These are phyloP conservation scores for Podospora australis DNA, from an alignment of 495 filamentous ascomycete genomes.

Conservation along the genomic window DNA sequence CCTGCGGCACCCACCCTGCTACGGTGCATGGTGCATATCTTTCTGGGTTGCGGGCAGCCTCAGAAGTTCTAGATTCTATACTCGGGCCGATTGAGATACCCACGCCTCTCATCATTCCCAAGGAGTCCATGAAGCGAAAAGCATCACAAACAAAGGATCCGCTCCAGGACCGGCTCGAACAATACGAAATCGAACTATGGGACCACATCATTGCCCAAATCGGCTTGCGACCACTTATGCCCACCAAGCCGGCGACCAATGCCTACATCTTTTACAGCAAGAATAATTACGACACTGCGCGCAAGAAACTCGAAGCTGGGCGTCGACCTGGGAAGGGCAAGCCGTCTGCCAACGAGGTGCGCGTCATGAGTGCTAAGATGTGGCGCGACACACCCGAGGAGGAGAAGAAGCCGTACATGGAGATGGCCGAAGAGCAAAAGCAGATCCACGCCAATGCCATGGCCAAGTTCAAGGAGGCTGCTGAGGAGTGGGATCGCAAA, in stretches of 20 bases:
- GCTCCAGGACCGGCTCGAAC: constrained; percentile 52
- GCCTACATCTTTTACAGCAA: constrained; percentile 75
- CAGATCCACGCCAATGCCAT: constrained; percentile 51
- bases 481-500: constrained; percentile 63
- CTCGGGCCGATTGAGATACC: constrained; percentile 75
- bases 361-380: constrained; percentile 74
- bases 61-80: constrained; percentile 72
- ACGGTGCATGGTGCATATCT: constrained; percentile 97
- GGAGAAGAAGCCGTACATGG: constrained; percentile 66
- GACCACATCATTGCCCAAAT: constrained; percentile 60
- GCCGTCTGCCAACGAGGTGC: constrained; percentile 71
- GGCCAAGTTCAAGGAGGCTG: constrained; percentile 50
- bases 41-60: constrained; percentile 80
- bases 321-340: constrained; percentile 58
- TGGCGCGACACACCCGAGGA: constrained; percentile 72
- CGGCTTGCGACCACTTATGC: constrained; percentile 65
- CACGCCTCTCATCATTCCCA: constrained; percentile 64
- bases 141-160: constrained; percentile 38
- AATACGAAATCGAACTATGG: constrained; percentile 69
- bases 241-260: constrained; percentile 62
- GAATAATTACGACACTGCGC: constrained; percentile 69
- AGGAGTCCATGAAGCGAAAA: constrained; percentile 52
- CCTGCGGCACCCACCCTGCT: constrained; percentile 88
- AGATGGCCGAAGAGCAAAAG: constrained; percentile 62
- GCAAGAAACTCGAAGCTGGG: constrained; percentile 62